These are phyloP conservation scores for Agaricus subrufescens DNA, from an alignment of 768 basidiomycete species.

Conservation along the genomic window DNA sequence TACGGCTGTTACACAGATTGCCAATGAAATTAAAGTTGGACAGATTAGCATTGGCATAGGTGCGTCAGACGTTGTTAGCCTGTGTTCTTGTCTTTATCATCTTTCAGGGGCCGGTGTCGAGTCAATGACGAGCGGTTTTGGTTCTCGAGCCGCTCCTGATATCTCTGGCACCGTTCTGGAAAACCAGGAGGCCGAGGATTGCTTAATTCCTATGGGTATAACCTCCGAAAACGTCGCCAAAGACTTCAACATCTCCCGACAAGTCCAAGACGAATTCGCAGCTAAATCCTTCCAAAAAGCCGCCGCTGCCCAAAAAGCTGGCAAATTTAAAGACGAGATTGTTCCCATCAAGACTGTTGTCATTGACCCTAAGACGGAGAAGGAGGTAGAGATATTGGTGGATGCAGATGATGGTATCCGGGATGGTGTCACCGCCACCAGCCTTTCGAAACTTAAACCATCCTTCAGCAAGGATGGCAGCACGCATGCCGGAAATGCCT, in stretches of 20 bases:
- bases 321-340: constrained; percentile 82
- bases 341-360: constrained; percentile 70
- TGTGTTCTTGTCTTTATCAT: constrained; percentile 6
- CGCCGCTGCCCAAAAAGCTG: constrained; percentile 71
- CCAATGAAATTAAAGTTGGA: constrained; percentile 70
- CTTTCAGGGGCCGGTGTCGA: constrained; percentile 76
- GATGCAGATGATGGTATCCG: constrained; percentile 84
- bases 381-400: constrained; percentile 62
- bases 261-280: constrained; percentile 80
- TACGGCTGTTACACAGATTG: constrained; percentile 76
- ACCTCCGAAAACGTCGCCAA: constrained; percentile 91
- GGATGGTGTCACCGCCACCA: constrained; percentile 77
- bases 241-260: constrained; percentile 70
- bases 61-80: constrained; percentile 23
- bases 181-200: constrained; percentile 72
- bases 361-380: constrained; percentile 70
- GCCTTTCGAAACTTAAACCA: constrained; percentile 78
- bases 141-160: constrained; percentile 49
- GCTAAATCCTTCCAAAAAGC: constrained; percentile 85
- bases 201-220: constrained; percentile 86
- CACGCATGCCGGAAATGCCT: constrained; percentile 83
- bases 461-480: constrained; percentile 72
- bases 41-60: constrained; percentile 91
- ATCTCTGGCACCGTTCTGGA: constrained; percentile 62
- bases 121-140: constrained; percentile 82